These are phyloP conservation scores for Breviolum minutum DNA, from an alignment of 73 alveolate species.

Conservation along the genomic window DNA sequence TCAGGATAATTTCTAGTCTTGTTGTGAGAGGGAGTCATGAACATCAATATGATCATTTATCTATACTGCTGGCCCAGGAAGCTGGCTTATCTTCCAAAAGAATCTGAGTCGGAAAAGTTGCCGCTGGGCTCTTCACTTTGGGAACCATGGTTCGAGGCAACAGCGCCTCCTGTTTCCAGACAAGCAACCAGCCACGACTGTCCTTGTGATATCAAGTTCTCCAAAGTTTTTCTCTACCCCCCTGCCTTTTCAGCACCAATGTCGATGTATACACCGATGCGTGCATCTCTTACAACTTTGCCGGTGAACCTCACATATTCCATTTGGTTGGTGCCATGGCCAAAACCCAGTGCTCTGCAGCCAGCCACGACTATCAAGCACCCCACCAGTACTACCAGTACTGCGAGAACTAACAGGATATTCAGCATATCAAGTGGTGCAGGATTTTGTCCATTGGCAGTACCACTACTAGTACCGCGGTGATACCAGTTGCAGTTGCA, in stretches of 20 bases:
- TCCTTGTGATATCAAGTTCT: not conserved
- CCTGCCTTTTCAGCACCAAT: conserved; percentile 72
- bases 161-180: conserved; percentile 29
- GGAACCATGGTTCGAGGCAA: conserved; percentile 79
- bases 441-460: no score
- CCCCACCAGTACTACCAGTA: no score
- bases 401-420: no score
- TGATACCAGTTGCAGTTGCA: no score
- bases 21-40: no score
- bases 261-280: conserved; percentile 72
- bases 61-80: not conserved
- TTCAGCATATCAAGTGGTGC: no score
- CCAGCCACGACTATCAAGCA: no score
- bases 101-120: no score
- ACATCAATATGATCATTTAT: no score
- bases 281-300: conserved; percentile 44
- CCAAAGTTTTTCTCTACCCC: not conserved
- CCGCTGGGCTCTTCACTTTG: not conserved
- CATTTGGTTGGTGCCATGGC: not conserved
- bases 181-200: not conserved
- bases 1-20: not conserved
- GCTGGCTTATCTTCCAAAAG: not conserved
- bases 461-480: no score
- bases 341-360: no score
- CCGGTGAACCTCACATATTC: conserved; percentile 11